Conservation (phyloP, 345 rosid genomes). For the Boechera retrofracta region DNA sequence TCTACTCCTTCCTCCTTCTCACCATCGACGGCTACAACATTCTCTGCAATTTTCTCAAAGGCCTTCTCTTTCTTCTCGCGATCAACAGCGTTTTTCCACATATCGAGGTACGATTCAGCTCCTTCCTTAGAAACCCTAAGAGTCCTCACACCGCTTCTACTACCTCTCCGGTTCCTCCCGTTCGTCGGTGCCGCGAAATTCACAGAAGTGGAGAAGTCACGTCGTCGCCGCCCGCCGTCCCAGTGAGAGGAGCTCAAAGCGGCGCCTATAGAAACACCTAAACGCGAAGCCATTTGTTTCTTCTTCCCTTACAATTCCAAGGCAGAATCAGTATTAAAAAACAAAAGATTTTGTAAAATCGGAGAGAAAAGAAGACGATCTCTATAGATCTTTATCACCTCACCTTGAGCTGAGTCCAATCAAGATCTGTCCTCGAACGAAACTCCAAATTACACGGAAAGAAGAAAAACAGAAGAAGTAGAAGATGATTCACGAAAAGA, state of each 20-base stretch:
- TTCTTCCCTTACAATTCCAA: constrained; percentile 4
- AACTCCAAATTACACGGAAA: constrained; percentile 16
- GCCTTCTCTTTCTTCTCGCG: constrained; percentile 71
- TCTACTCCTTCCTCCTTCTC: constrained; percentile 43
- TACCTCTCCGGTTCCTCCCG: constrained; percentile 24
- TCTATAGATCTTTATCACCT: constrained; percentile 20
- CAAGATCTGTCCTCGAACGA: constrained; percentile 38
- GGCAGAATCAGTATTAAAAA: neutral
- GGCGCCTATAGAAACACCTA: constrained; percentile 50
- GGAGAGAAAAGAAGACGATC: constrained; percentile 5
- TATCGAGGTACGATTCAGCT: constrained; percentile 68
- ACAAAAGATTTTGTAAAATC: neutral
- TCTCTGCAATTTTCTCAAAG: constrained; percentile 58
- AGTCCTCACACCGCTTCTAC: constrained; percentile 30
- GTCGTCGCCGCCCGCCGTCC: constrained; percentile 9
- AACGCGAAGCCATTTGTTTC: constrained; percentile 52
- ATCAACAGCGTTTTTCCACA: constrained; percentile 85
- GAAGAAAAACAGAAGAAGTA: neutral
- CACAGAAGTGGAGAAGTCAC: constrained; percentile 5
- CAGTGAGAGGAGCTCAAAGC: constrained; percentile 37
- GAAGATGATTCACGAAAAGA: constrained; percentile 14
- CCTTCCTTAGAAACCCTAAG: constrained; percentile 54
- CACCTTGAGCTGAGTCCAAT: constrained; percentile 9
- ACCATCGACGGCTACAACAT: constrained; percentile 24
- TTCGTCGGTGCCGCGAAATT: constrained; percentile 15